Conservation (phyloP, 129 eudicot species). For the Sambucus nigra region DNA sequence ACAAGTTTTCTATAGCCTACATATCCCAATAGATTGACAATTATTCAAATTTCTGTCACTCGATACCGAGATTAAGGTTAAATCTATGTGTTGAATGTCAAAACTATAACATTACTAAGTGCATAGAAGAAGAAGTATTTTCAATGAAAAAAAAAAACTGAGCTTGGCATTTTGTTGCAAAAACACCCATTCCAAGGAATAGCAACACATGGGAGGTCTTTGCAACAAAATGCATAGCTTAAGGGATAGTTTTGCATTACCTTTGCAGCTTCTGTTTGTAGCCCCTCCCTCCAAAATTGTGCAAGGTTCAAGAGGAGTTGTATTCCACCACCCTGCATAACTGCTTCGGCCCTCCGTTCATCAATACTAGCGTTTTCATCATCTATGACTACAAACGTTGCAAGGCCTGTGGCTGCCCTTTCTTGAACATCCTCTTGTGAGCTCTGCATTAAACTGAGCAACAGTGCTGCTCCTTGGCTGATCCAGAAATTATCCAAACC, state of each 20-base stretch:
- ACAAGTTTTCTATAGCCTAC: slow-evolving; percentile 92
- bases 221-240: too few relatives aligned
- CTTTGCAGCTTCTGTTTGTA: slow-evolving; percentile 94
- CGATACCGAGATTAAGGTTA: neutral
- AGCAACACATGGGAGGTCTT: too few relatives aligned
- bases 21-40: too few relatives aligned
- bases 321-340: slow-evolving; percentile 88
- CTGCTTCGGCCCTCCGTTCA: slow-evolving; percentile 80
- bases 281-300: slow-evolving; percentile 83
- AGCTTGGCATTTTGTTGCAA: too few relatives aligned
- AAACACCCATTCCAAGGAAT: too few relatives aligned
- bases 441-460: slow-evolving; percentile 78
- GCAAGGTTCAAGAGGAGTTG: slow-evolving; percentile 79
- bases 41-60: neutral
- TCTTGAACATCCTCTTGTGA: slow-evolving; percentile 95
- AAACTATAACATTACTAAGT: too few relatives aligned
- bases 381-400: slow-evolving; percentile 90
- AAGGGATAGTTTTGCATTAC: too few relatives aligned
- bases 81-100: neutral
- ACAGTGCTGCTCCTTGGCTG: slow-evolving; percentile 68
- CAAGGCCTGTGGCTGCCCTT: slow-evolving; percentile 83
- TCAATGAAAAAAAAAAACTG: too few relatives aligned
- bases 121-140: too few relatives aligned
- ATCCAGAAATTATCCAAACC: slow-evolving; percentile 91
- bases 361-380: slow-evolving; percentile 90